Percentiles rank a stretch among this genome's conserved stretches.
These are phyloP conservation scores for Ophiostoma angusticollis DNA, from an alignment of 2,329 filamentous ascomycete species.

Conservation along the genomic window DNA sequence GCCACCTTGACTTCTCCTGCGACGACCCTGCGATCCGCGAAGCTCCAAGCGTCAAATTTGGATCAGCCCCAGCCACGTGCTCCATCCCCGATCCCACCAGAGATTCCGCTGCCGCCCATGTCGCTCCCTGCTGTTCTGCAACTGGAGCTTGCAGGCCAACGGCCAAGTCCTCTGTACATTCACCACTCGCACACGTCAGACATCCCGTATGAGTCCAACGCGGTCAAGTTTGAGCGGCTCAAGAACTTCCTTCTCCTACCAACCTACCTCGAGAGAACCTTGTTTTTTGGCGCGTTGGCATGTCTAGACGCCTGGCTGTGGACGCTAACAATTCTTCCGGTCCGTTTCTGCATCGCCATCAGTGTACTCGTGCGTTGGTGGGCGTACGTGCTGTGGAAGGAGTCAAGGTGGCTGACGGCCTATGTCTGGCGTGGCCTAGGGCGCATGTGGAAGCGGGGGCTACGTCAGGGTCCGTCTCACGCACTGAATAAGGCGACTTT, in stretches of 20 bases:
- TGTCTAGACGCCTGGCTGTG: slow-evolving; percentile 95
- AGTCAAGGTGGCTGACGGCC: slow-evolving; percentile 55
- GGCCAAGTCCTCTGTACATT: slow-evolving; percentile 54
- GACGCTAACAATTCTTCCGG: slow-evolving; percentile 86
- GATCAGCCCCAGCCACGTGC: slow-evolving; percentile 5
- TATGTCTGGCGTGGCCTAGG: slow-evolving; percentile 74
- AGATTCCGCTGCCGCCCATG: slow-evolving; percentile 52
- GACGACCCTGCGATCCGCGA: background rate
- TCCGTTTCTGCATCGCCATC: slow-evolving; percentile 73
- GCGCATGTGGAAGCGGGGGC: slow-evolving; percentile 57
- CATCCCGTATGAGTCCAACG: slow-evolving; percentile 78
- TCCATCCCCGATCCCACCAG: slow-evolving; percentile 38
- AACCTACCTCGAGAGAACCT: slow-evolving; percentile 65
- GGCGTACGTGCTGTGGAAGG: slow-evolving; percentile 57
- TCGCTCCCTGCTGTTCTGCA: slow-evolving; percentile 53
- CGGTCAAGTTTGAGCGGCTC: slow-evolving; percentile 81
- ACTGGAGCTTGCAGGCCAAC: slow-evolving; percentile 48
- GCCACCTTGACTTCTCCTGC: no score
- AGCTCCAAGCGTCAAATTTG: background rate
- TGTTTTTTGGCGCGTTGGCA: slow-evolving; percentile 78
- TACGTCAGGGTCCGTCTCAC: slow-evolving; percentile 27
- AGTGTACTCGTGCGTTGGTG: slow-evolving; percentile 69
- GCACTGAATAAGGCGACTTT: background rate
- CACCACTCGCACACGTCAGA: slow-evolving; percentile 44
- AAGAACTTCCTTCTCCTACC: slow-evolving; percentile 80